phyloP scores from a whole-genome alignment of 2,329 filamentous ascomycete species.

The Alternaria dauci region DNA sequence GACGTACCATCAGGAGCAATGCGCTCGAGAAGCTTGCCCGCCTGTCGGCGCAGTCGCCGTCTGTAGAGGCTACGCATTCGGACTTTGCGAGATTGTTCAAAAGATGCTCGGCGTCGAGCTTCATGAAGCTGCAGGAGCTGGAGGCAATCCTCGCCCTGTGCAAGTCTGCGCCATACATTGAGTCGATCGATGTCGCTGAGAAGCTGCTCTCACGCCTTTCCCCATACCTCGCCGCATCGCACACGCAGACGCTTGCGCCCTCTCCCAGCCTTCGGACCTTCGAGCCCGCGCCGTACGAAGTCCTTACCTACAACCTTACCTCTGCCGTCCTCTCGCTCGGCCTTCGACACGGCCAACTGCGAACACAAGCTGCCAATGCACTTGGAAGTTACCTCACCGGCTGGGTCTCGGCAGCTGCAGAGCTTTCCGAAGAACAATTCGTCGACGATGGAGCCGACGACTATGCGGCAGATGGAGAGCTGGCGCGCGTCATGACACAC shows the following conservation, averaged over 20 bases:
- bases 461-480: conserved; percentile 59
- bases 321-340: conserved; percentile 84
- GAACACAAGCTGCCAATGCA: conserved; percentile 70
- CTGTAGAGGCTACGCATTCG: conserved; percentile 35
- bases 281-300: conserved; percentile 88
- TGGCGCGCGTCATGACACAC: conserved; percentile 74
- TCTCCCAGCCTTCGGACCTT: conserved; percentile 85
- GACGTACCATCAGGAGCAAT: conserved; percentile 54
- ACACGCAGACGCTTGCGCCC: conserved; percentile 76
- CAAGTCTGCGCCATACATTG: conserved; percentile 82
- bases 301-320: conserved; percentile 79
- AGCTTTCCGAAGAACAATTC: conserved; percentile 62
- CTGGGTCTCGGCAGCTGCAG: conserved; percentile 70
- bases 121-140: conserved; percentile 81
- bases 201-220: conserved; percentile 80
- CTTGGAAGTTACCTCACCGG: conserved; percentile 77
- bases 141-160: conserved; percentile 91
- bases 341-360: conserved; percentile 73
- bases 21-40: conserved; percentile 61
- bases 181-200: conserved; percentile 75
- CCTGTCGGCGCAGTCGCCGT: conserved; percentile 54
- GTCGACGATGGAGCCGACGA: conserved; percentile 64
- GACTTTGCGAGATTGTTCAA: conserved; percentile 56
- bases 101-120: conserved; percentile 38
- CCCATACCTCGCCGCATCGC: conserved; percentile 86